Percentiles rank a stretch among this genome's conserved stretches.
phyloP scores from a whole-genome alignment of 257 asterid species.

The Thymus quinquecostatus region DNA sequence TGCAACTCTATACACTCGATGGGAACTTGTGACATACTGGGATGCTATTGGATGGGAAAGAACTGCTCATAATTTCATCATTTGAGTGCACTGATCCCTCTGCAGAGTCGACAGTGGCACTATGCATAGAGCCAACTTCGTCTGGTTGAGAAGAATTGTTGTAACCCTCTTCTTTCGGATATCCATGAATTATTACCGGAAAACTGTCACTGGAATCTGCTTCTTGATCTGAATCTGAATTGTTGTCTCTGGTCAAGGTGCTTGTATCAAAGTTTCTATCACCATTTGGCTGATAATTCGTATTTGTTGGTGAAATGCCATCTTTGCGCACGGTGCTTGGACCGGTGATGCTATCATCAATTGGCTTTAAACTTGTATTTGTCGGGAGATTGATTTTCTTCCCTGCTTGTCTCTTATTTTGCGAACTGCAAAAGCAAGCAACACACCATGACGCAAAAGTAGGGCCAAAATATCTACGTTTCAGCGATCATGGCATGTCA shows the following conservation, averaged over 20 bases:
- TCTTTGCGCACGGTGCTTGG: slow-evolving; percentile 39
- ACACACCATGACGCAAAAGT: slow-evolving; percentile 23
- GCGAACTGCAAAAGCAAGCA: slow-evolving; percentile 57
- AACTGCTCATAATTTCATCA: slow-evolving; percentile 38
- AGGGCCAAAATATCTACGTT: background rate
- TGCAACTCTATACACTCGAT: background rate
- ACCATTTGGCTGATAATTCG: background rate
- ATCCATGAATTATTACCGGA: slow-evolving; percentile 39
- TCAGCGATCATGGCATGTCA: background rate
- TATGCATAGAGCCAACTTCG: slow-evolving; percentile 28
- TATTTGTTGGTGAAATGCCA: slow-evolving; percentile 3
- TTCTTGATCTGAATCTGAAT: slow-evolving; percentile 43
- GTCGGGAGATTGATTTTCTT: slow-evolving; percentile 58
- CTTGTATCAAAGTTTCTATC: background rate
- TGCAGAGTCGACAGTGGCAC: slow-evolving; percentile 34
- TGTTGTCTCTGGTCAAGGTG: slow-evolving; percentile 31
- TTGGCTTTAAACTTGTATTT: slow-evolving; percentile 42
- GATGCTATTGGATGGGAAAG: slow-evolving; percentile 36
- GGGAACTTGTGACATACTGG: slow-evolving; percentile 39
- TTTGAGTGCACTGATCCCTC: slow-evolving; percentile 36
- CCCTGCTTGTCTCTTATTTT: slow-evolving; percentile 57
- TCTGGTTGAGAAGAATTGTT: slow-evolving; percentile 30
- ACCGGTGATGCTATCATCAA: slow-evolving; percentile 46
- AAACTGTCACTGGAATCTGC: slow-evolving; percentile 29
- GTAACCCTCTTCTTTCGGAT: slow-evolving; percentile 39